Percentiles rank a stretch among this genome's conserved stretches.
These are phyloP conservation scores for Aspergillus sergii DNA, from an alignment of 2,329 filamentous ascomycete species.

Conservation along the genomic window DNA sequence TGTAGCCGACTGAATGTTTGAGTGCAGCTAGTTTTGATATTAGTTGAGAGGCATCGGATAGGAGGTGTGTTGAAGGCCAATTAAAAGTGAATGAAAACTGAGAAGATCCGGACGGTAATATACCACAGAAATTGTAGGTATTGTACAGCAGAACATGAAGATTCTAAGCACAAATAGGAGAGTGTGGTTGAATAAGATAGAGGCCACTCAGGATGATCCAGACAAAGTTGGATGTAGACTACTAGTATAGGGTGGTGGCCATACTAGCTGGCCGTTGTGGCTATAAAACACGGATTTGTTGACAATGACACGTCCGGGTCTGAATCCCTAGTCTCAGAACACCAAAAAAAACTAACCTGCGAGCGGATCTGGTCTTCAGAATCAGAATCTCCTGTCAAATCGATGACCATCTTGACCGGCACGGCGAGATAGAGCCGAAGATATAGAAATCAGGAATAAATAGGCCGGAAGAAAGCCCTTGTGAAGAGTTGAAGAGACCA, in stretches of 20 bases:
- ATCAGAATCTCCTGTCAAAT: conserved; percentile 30
- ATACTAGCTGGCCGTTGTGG: no score
- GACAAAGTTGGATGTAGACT: no score
- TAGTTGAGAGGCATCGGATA: background rate
- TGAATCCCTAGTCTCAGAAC: background rate
- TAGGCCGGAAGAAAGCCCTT: background rate
- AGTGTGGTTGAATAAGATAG: background rate
- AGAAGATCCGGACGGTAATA: background rate
- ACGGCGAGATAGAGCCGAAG: background rate
- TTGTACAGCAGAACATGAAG: background rate
- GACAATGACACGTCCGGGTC: background rate
- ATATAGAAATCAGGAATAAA: background rate
- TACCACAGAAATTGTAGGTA: background rate
- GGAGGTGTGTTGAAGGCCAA: background rate
- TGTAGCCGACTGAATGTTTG: background rate
- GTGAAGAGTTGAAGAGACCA: background rate
- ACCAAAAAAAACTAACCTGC: conserved; percentile 8
- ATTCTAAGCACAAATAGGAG: background rate
- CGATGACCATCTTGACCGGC: conserved; percentile 24
- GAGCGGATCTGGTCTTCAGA: conserved; percentile 18
- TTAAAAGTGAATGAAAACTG: background rate
- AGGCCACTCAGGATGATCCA: no score
- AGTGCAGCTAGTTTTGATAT: background rate
- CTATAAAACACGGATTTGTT: background rate
- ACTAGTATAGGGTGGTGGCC: no score